Evolutionary conservation across 1,284 basidiomycete species (phyloP).

Genomic region (Trametes pubescens): DNA sequence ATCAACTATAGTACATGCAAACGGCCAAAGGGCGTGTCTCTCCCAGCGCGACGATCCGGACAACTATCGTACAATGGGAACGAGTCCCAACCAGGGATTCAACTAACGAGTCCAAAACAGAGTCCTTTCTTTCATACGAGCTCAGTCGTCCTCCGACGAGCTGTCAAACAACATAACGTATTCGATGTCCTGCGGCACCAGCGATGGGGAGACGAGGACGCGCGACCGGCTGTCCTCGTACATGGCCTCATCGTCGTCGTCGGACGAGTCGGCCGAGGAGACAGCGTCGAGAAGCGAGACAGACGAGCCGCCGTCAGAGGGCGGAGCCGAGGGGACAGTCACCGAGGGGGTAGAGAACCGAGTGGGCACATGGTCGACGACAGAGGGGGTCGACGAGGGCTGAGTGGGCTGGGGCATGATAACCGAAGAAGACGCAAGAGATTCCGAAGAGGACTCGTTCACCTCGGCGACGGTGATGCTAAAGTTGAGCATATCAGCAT

Average conservation of each 20-base stretch:
- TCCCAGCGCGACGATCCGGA: not conserved
- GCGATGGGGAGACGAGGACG: constrained; percentile 44
- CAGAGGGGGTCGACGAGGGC: constrained; percentile 28
- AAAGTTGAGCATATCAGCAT: not conserved
- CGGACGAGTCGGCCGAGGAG: constrained; percentile 52
- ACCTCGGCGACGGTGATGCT: constrained; percentile 72
- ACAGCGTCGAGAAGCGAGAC: constrained; percentile 69
- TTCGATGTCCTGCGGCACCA: constrained; percentile 51
- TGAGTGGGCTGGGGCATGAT: constrained; percentile 65
- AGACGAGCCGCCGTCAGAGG: constrained; percentile 56
- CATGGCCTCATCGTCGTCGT: constrained; percentile 52
- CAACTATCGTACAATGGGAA: constrained; percentile 3
- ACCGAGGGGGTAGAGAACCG: constrained; percentile 37
- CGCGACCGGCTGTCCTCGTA: constrained; percentile 68
- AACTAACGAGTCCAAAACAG: not conserved
- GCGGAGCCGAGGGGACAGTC: constrained; percentile 47
- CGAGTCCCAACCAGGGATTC: not conserved
- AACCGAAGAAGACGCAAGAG: constrained; percentile 71
- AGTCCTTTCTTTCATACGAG: not conserved
- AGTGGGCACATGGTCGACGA: constrained; percentile 34
- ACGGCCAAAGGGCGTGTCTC: not conserved
- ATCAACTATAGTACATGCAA: constrained; percentile 10
- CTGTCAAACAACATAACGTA: constrained; percentile 79
- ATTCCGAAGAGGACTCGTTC: constrained; percentile 50
- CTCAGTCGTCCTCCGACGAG: constrained; percentile 58